phyloP scores from a whole-genome alignment of 805 yeast species.

The Saccharomycopsis sp. region DNA sequence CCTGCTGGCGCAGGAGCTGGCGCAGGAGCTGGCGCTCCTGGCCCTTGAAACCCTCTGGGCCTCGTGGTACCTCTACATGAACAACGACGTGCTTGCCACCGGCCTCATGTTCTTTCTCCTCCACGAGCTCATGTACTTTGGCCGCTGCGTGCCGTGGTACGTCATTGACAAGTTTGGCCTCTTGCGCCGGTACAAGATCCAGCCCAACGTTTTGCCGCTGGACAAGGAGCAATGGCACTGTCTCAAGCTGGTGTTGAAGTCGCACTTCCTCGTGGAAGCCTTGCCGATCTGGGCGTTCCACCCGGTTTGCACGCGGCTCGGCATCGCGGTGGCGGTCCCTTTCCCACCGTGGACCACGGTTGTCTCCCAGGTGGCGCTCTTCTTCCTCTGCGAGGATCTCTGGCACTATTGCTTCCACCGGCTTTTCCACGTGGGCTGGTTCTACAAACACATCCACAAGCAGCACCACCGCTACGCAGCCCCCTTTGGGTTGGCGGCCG shows the following conservation, averaged over 20 bases:
- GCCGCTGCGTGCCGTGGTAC: slow-evolving; percentile 88
- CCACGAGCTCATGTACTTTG: slow-evolving; percentile 87
- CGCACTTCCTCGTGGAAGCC: slow-evolving; percentile 90
- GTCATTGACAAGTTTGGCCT: slow-evolving; percentile 78
- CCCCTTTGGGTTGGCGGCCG: slow-evolving; percentile 79
- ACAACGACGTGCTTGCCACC: slow-evolving; percentile 85
- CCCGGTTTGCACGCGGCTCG: slow-evolving; percentile 75
- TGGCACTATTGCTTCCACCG: slow-evolving; percentile 85
- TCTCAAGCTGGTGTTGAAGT: slow-evolving; percentile 68
- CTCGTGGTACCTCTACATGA: slow-evolving; percentile 73
- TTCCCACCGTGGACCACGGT: slow-evolving; percentile 64
- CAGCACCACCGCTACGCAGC: slow-evolving; percentile 82
- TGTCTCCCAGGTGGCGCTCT: slow-evolving; percentile 56
- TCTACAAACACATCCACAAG: slow-evolving; percentile 71
- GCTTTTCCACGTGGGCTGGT: slow-evolving; percentile 57
- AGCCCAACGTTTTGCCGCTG: slow-evolving; percentile 74
- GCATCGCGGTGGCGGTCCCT: slow-evolving; percentile 73
- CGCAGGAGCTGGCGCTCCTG: too few relatives aligned
- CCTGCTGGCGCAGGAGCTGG: too few relatives aligned
- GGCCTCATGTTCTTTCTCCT: slow-evolving; percentile 74
- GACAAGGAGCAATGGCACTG: slow-evolving; percentile 89
- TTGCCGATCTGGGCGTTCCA: slow-evolving; percentile 97
- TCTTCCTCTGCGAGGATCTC: slow-evolving; percentile 77
- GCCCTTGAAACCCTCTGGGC: slow-evolving; percentile 88
- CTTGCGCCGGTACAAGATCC: slow-evolving; percentile 82